These are phyloP conservation scores for Globisporangium polare DNA, from an alignment of 352 stramenopile species.

Conservation along the genomic window DNA sequence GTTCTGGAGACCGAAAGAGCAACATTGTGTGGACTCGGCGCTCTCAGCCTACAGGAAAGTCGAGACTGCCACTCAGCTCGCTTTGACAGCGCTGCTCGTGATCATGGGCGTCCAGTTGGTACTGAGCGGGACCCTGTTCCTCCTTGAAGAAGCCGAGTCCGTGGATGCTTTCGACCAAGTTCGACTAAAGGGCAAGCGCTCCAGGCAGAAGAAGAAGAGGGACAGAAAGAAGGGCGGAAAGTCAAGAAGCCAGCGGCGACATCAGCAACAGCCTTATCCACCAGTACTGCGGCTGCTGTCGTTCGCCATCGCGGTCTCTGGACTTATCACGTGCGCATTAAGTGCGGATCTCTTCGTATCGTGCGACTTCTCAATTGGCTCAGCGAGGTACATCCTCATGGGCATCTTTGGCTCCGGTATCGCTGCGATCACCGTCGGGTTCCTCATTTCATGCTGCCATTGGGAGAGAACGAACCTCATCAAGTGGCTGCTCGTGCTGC, in stretches of 20 bases:
- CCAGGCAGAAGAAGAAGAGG: background rate
- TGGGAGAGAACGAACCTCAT: constrained; percentile 12
- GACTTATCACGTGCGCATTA: constrained; percentile 15
- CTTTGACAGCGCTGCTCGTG: constrained; percentile 5
- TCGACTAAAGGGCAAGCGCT: background rate
- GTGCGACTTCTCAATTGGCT: constrained; percentile 13
- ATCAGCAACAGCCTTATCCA: background rate
- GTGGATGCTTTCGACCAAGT: background rate
- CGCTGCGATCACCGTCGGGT: background rate
- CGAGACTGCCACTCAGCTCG: background rate
- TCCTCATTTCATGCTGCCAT: constrained; percentile 23
- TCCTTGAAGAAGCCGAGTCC: constrained; percentile 4
- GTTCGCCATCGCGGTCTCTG: constrained; percentile 1
- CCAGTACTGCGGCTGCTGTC: constrained; percentile 4
- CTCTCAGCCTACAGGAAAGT: constrained; percentile 5
- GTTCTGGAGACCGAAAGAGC: constrained; percentile 15
- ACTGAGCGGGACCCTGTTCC: constrained; percentile 6
- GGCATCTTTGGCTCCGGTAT: constrained; percentile 5
- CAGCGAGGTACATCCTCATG: constrained; percentile 3
- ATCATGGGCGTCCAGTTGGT: constrained; percentile 4
- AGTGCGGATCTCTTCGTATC: constrained; percentile 24
- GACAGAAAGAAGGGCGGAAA: background rate
- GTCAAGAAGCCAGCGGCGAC: background rate
- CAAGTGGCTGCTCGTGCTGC: constrained; percentile 27
- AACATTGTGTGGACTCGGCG: constrained; percentile 9